Evolutionary conservation across 345 rosid genomes (phyloP).

Genomic region (Eucalyptus sideroxylon): DNA sequence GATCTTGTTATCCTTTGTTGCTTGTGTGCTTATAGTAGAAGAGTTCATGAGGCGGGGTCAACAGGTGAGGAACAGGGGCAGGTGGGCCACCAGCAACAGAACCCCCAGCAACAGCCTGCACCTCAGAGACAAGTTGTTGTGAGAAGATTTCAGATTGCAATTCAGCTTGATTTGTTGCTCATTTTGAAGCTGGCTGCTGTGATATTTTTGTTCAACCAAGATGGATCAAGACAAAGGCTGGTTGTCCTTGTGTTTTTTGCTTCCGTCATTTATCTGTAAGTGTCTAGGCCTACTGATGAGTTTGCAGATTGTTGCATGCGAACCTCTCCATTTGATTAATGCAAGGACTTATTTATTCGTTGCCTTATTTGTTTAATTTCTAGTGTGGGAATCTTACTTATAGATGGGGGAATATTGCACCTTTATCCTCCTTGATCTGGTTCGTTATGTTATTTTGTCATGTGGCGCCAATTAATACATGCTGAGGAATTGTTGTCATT

Average conservation of each 20-base stretch:
- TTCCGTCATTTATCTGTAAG: conserved; percentile 83
- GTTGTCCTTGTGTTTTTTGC: conserved; percentile 80
- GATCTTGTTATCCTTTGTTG: not conserved
- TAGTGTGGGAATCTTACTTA: not conserved
- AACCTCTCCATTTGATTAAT: not conserved
- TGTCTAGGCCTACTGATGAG: not conserved
- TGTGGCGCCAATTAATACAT: not conserved
- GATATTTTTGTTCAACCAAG: conserved; percentile 93
- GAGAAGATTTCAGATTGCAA: conserved; percentile 87
- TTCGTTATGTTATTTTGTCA: not conserved
- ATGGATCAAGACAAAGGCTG: conserved; percentile 92
- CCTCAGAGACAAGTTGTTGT: conserved; percentile 66
- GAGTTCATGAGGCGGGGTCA: conserved; percentile 21
- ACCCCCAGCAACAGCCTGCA: conserved; percentile 47
- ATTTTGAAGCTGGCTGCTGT: conserved; percentile 90
- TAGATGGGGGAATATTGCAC: not conserved
- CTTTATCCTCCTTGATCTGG: not conserved
- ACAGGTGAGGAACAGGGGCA: conserved; percentile 34
- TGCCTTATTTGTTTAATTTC: not conserved
- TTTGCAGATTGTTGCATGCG: not conserved
- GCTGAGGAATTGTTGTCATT: not conserved
- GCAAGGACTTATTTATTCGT: not conserved
- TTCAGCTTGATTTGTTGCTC: conserved; percentile 85
- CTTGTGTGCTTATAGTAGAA: conserved; percentile 3
- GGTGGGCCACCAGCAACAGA: conserved; percentile 46